Evolutionary conservation across 768 basidiomycete genomes (phyloP), one percentile per base, ranked within the genome.

Genomic region (Boletus subcaerulescens): DNA sequence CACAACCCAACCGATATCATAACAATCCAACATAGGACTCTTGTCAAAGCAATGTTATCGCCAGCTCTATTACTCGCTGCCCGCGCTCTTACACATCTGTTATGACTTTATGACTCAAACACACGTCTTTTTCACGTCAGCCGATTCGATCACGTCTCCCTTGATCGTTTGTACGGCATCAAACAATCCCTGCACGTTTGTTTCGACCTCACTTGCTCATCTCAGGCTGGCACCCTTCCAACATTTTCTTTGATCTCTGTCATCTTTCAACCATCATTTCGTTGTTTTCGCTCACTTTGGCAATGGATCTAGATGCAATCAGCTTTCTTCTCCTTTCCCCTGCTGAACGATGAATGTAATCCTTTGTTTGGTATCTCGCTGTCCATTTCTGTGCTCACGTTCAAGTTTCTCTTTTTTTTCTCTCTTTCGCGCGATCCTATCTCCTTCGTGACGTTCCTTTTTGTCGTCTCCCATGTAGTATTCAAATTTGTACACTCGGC

Each of bases 301-400:
- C 26, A 39, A 45, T 33, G 61, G 58, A 60, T 56, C 29, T 62
- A 56, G 62, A 62, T 48, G 47, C 44, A 48, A 38, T 38, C 44
- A 17, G 9, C 39, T 14, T 22, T 22, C 36, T 32, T 9, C 15
- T 26, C 11, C 7, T 24, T n/a, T 32, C 0, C 11, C 8, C 9
- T 10, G 17, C 24, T 8, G 33, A 12, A 48, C 17, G 17, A 40
- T 46, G 15, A 36, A 45, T 32, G 59, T 47, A 53, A 15, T 44
- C n/a, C 24, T 17, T 36, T 26, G 17, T 55, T 29, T 50, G 18
- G 13, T 29, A 22, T 36, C 18, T 31, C 45, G 40, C 22, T 39
- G 26, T 15, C 22, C 35, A 18, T 17, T 24, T 26, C 36, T 15
- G 24, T 31, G 22, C 52, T 18, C 36, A 29, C 13, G 22, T 33